Evolutionary conservation across 768 basidiomycete species (phyloP).

Genomic region (Mycena galopus): DNA sequence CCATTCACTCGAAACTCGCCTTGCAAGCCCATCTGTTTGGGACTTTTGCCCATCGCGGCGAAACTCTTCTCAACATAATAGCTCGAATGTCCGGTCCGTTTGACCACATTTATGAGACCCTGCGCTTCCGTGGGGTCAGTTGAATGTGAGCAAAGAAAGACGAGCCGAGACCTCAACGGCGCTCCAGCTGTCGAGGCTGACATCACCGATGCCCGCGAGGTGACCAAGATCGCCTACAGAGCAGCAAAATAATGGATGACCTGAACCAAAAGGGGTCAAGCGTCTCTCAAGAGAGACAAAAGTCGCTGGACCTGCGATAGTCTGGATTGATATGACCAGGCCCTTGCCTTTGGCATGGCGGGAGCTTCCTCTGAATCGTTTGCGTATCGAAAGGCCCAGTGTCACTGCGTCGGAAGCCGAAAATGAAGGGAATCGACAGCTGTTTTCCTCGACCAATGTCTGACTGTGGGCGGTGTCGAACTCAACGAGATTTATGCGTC

Average conservation of each 20-base stretch:
- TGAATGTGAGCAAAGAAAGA: neutral
- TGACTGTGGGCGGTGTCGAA: conserved; percentile 74
- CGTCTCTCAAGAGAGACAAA: neutral
- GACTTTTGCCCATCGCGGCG: conserved; percentile 84
- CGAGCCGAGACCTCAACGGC: conserved; percentile 19
- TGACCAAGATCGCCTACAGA: conserved; percentile 87
- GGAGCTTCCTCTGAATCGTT: conserved; percentile 82
- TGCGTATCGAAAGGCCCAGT: conserved; percentile 83
- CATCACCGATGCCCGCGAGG: conserved; percentile 75
- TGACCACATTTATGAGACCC: conserved; percentile 84
- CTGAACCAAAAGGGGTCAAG: conserved; percentile 68
- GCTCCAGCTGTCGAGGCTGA: conserved; percentile 84
- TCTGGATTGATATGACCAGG: conserved; percentile 84
- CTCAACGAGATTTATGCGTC: neutral
- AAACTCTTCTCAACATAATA: conserved; percentile 91
- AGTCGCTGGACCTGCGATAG: conserved; percentile 77
- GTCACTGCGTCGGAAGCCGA: conserved; percentile 85
- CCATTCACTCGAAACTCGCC: conserved; percentile 76
- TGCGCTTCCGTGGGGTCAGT: conserved; percentile 57
- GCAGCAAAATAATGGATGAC: conserved; percentile 84
- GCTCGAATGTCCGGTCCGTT: conserved; percentile 85
- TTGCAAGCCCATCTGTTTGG: conserved; percentile 78
- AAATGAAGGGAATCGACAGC: conserved; percentile 80
- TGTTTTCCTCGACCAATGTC: conserved; percentile 76
- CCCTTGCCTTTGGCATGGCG: conserved; percentile 85